These are phyloP conservation scores for Kodamaea arcana DNA, from an alignment of 1,139 yeast genomes.

Conservation along the genomic window DNA sequence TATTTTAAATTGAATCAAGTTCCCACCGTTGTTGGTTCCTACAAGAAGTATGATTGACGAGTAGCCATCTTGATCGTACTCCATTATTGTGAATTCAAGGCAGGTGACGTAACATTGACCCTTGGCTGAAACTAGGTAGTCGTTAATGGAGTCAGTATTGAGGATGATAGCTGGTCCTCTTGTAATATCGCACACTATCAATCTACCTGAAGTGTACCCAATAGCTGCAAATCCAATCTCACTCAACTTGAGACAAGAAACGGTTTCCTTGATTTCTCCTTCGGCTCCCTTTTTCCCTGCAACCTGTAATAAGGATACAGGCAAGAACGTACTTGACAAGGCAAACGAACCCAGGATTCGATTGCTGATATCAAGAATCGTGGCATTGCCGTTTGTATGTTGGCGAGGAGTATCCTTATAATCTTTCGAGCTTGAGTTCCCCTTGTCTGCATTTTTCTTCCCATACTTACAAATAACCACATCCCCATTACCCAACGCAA, in stretches of 20 bases:
- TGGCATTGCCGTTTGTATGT: constrained; percentile 35
- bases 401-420: constrained; percentile 29
- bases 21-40: constrained; percentile 78
- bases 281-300: constrained; percentile 35
- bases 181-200: constrained; percentile 69
- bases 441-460: constrained; percentile 17
- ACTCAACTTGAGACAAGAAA: constrained; percentile 63
- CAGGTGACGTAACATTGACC: constrained; percentile 48
- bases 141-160: constrained; percentile 41
- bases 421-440: constrained; percentile 16
- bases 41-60: constrained; percentile 69
- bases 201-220: constrained; percentile 72
- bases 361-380: constrained; percentile 27
- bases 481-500: constrained; percentile 66
- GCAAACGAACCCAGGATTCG: constrained; percentile 34
- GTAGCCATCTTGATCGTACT: constrained; percentile 58
- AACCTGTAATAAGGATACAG: constrained; percentile 47
- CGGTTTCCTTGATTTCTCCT: constrained; percentile 23
- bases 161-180: constrained; percentile 81
- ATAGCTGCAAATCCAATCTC: constrained; percentile 83
- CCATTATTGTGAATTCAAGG: constrained; percentile 71
- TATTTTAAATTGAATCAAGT: constrained; percentile 61
- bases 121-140: constrained; percentile 35
- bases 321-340: constrained; percentile 51
- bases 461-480: constrained; percentile 75